A percentile compares a stretch with the other conserved stretches of the same genome.
Conservation (phyloP, 192 early-diverging fungal species). For the Entomortierella beljakovae region DNA sequence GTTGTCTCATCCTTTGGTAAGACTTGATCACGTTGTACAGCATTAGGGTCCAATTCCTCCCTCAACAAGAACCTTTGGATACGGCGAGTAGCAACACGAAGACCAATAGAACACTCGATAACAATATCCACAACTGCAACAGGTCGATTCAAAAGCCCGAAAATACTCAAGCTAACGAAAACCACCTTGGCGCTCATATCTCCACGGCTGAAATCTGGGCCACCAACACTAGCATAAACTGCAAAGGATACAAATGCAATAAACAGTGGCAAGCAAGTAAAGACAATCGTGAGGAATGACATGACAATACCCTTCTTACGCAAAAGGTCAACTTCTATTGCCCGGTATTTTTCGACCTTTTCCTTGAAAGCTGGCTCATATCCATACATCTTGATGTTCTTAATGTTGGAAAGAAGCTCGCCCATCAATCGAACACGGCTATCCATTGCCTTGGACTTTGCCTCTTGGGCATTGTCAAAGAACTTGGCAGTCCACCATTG, state of each 20-base stretch:
- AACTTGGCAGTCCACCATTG: conserved; percentile 18
- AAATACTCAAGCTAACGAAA: conserved; percentile 89
- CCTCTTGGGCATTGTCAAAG: conserved; percentile 16
- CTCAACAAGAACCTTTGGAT: conserved; percentile 79
- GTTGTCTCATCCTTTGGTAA: conserved; percentile 12
- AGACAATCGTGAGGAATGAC: conserved; percentile 25
- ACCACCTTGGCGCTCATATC: conserved; percentile 72
- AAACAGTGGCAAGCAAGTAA: conserved; percentile 27
- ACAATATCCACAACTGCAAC: conserved; percentile 80
- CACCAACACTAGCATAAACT: conserved; percentile 31
- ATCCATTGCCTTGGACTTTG: conserved; percentile 20
- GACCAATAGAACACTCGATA: conserved; percentile 76
- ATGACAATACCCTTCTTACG: conserved; percentile 19
- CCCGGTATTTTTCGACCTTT: conserved; percentile 11
- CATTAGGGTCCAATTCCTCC: conserved; percentile 71
- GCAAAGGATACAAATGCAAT: conserved; percentile 40
- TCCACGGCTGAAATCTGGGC: conserved; percentile 25
- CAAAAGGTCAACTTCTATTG: conserved; percentile 12
- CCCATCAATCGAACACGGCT: conserved; percentile 33
- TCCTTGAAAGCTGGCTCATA: conserved; percentile 24
- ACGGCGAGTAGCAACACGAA: conserved; percentile 83
- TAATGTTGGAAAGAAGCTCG: conserved; percentile 33
- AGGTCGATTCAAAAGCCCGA: conserved; percentile 90
- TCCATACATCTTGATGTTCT: conserved; percentile 39
- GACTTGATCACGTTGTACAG: background rate